phyloP scores from a whole-genome alignment of 2,329 filamentous ascomycete genomes.

The Alternaria triticimaculans region DNA sequence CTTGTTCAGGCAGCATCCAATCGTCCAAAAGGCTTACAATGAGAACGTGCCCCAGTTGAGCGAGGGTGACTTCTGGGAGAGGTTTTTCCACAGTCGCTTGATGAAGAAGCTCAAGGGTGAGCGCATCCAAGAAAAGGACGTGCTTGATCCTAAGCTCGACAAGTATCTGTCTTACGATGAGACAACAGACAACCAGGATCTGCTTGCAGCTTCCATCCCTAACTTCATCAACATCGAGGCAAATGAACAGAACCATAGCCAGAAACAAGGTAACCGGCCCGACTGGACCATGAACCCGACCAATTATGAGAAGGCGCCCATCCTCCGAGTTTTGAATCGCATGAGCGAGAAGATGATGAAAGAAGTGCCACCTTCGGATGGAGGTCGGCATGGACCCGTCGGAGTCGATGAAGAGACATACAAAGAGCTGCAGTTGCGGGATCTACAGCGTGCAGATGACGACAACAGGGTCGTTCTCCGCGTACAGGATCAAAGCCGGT shows the following conservation, averaged over 20 bases:
- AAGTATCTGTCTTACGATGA: constrained; percentile 81
- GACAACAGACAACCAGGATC: constrained; percentile 53
- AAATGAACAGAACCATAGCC: constrained; percentile 94
- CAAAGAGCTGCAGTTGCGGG: constrained; percentile 76
- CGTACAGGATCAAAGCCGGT: constrained; percentile 83
- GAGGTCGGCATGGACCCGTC: constrained; percentile 68
- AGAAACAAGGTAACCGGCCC: constrained; percentile 83
- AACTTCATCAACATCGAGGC: constrained; percentile 91
- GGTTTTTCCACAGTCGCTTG: constrained; percentile 89
- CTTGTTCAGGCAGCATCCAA: constrained; percentile 90
- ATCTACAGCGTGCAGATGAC: constrained; percentile 76
- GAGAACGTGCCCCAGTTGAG: constrained; percentile 81
- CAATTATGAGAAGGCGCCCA: constrained; percentile 77
- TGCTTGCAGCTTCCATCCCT: constrained; percentile 71
- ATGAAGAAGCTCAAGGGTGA: constrained; percentile 93
- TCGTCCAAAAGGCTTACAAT: constrained; percentile 89
- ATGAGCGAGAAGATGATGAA: constrained; percentile 94
- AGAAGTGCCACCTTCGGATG: constrained; percentile 80
- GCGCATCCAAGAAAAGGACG: constrained; percentile 78
- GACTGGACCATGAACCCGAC: constrained; percentile 88
- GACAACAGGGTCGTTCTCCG: constrained; percentile 83
- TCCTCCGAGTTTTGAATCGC: constrained; percentile 86
- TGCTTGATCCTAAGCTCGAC: constrained; percentile 80
- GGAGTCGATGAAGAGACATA: constrained; percentile 76
- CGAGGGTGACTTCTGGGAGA: constrained; percentile 86